Evolutionary conservation across 2,329 filamentous ascomycete species (phyloP), one percentile per base, ranked within the genome.

Genomic region (Penicillium sp.): DNA sequence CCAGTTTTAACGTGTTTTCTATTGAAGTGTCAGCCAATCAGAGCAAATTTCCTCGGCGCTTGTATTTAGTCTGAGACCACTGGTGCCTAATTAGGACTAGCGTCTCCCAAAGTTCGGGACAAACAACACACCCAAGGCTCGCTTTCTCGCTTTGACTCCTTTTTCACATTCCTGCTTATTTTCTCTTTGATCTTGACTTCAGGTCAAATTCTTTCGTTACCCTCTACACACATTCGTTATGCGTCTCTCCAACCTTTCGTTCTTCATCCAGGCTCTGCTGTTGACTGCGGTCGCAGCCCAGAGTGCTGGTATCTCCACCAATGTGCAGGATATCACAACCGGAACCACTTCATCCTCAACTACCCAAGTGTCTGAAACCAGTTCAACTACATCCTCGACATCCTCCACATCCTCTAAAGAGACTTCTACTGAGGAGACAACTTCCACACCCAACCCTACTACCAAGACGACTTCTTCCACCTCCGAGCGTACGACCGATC

Each of bases 201-300:
- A 6, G 28, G 49, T 53, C 56, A 50, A 44, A 43, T 57, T 41
- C 45, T 43, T 45, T 53, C 45, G 47, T 48, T 58, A 44, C 11
- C 28, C 40, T 36, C 6, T 25, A 35, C 41, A 42, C 37, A 41
- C 36, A 28, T 45, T 37, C 25, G 46, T 50, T 44, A 48, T 73
- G 70, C 69, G 69, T 61, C 57, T 68, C 45, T 58, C 64, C 52
- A 59, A 60, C 49, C 63, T 72, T 41, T 70, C 70, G 47, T 62
- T 73, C 42, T 47, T 73, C 55, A 49, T 67, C 16, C 70, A 72
- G 57, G 69, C 69, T 53, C 61, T 73, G 53, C 68, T 71, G 45
- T 61, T 73, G 57, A 63, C 69, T 57, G 66, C 69, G 6, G 66
- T 66, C 42, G 67, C 69, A 44, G 69, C 66, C 26, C 69, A 72